Conservation (phyloP, 306 rosid species). For the Glycine soja region DNA sequence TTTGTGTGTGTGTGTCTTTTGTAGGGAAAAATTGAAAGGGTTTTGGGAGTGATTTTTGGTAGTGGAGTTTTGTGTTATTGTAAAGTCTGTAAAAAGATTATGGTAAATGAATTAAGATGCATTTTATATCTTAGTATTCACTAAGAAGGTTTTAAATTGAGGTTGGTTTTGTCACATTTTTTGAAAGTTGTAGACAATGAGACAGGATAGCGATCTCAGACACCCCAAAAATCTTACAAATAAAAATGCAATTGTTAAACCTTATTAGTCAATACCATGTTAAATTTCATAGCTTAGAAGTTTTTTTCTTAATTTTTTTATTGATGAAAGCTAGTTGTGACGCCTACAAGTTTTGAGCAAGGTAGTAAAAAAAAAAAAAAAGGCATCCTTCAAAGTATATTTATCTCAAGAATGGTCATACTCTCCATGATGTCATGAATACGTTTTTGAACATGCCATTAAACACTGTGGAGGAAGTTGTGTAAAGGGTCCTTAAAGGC, state of each 20-base stretch:
- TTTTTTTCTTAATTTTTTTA: too few relatives aligned
- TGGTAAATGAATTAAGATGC: conserved; percentile 55
- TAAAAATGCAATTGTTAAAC: too few relatives aligned
- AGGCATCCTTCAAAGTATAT: conserved; percentile 76
- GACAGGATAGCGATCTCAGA: neutral
- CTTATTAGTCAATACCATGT: neutral
- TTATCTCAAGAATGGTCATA: conserved; percentile 61
- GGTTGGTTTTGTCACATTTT: accelerated
- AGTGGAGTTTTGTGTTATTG: conserved; percentile 66
- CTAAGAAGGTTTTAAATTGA: neutral
- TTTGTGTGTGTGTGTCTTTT: conserved; percentile 8
- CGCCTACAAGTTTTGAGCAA: conserved; percentile 79
- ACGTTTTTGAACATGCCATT: conserved; percentile 50
- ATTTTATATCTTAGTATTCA: neutral
- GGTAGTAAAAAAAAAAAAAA: conserved; percentile 77
- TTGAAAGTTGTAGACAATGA: neutral
- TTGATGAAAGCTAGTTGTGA: conserved; percentile 61
- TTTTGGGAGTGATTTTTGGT: conserved; percentile 67
- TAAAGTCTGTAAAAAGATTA: conserved; percentile 57
- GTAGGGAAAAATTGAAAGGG: conserved; percentile 59
- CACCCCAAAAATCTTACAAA: neutral
- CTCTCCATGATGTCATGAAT: conserved; percentile 70
- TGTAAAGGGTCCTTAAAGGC: conserved; percentile 54
- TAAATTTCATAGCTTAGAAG: neutral
- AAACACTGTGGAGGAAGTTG: conserved; percentile 58